These are phyloP conservation scores for Gymnopilus dilepis DNA, from an alignment of 768 basidiomycete species.

Conservation along the genomic window DNA sequence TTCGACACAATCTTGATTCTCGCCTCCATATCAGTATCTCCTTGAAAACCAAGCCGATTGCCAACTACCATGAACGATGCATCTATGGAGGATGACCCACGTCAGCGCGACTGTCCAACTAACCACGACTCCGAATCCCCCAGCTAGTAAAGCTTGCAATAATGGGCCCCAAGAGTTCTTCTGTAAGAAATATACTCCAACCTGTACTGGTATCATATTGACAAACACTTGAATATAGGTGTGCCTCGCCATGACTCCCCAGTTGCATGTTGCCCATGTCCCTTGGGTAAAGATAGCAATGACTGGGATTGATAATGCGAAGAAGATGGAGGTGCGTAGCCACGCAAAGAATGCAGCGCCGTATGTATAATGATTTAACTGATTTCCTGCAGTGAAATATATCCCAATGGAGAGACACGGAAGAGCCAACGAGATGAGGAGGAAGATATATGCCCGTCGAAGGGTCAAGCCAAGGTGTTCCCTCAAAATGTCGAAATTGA, in stretches of 20 bases:
- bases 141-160: not conserved
- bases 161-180: not conserved
- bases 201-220: constrained; percentile 27
- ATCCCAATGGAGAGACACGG: not conserved
- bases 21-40: not conserved
- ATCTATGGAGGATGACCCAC: not conserved
- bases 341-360: constrained; percentile 12
- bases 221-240: constrained; percentile 25
- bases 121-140: not conserved
- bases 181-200: constrained; percentile 1
- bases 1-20: too few species aligned
- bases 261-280: constrained; percentile 20
- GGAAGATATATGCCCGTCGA: not conserved
- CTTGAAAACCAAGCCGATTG: not conserved
- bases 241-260: constrained; percentile 24
- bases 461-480: constrained; percentile 10
- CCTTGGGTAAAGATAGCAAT: constrained; percentile 21
- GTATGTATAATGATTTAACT: not conserved
- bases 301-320: constrained; percentile 15
- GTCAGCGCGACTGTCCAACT: constrained; percentile 7
- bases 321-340: constrained; percentile 24
- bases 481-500: constrained; percentile 18
- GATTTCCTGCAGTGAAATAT: not conserved
- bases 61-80: not conserved
- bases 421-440: not conserved